Conservation (phyloP, 768 basidiomycete genomes). For the Gloeophyllum trabeum region DNA sequence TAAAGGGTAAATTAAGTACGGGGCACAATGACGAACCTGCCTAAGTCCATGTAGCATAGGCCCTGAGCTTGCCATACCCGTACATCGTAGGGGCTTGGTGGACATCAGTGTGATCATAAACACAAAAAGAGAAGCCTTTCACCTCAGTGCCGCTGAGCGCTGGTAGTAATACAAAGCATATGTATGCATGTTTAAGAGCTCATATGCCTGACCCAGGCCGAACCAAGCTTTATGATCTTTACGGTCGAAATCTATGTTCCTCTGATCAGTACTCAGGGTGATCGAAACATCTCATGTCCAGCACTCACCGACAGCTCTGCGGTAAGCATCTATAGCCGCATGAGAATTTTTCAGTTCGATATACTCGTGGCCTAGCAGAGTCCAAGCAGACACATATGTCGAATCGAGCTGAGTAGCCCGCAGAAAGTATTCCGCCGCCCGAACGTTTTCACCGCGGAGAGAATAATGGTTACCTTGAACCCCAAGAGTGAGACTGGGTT, state of each 20-base stretch:
- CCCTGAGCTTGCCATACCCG: conserved; percentile 95
- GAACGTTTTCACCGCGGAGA: conserved; percentile 85
- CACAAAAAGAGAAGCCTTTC: neutral
- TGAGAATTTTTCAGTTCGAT: conserved; percentile 99
- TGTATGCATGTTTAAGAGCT: conserved; percentile 91
- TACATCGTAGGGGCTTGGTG: conserved; percentile 74
- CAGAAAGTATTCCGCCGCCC: conserved; percentile 91
- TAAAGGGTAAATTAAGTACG: neutral
- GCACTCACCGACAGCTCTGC: conserved; percentile 87
- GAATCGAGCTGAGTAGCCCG: conserved; percentile 92
- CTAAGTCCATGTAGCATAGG: conserved; percentile 87
- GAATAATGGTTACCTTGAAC: conserved; percentile 94
- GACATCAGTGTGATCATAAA: neutral
- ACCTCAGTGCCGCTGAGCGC: conserved; percentile 88
- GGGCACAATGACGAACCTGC: conserved; percentile 38
- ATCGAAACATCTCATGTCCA: neutral
- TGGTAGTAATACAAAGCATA: conserved; percentile 97
- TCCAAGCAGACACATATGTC: conserved; percentile 96
- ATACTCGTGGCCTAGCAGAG: conserved; percentile 97
- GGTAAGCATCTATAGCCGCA: conserved; percentile 96
- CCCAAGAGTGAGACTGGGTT: neutral
- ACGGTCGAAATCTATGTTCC: conserved; percentile 70
- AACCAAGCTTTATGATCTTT: conserved; percentile 99
- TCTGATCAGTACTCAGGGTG: conserved; percentile 3
- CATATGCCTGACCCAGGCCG: conserved; percentile 96